These are phyloP conservation scores for Pezicula neosporulosa DNA, from an alignment of 2,329 filamentous ascomycete species.

Conservation along the genomic window DNA sequence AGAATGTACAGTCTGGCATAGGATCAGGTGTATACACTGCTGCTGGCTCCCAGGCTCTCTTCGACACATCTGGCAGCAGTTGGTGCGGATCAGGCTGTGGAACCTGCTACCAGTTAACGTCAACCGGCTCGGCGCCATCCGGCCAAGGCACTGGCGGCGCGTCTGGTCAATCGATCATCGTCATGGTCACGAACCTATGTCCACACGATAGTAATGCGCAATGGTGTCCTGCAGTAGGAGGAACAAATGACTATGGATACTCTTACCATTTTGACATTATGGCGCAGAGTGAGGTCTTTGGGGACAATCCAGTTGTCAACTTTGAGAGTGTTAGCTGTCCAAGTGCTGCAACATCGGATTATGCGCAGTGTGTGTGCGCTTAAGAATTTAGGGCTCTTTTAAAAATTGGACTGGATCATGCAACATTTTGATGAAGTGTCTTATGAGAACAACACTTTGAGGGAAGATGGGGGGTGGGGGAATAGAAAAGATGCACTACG, in stretches of 20 bases:
- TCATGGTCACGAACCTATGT: conserved; percentile 33
- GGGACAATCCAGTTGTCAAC: conserved; percentile 30
- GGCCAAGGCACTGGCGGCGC: conserved; percentile 19
- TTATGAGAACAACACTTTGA: no score
- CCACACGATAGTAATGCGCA: conserved; percentile 30
- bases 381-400: not conserved
- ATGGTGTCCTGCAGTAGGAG: conserved; percentile 31
- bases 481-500: no score
- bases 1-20: conserved; percentile 5
- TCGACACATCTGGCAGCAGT: conserved; percentile 7
- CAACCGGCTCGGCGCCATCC: conserved; percentile 21
- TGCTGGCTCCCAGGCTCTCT: conserved; percentile 22
- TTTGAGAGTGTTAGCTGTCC: conserved; percentile 30
- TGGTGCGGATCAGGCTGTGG: conserved; percentile 29
- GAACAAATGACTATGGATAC: conserved; percentile 30
- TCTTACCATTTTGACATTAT: conserved; percentile 35
- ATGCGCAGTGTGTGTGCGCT: not conserved
- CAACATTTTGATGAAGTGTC: not conserved
- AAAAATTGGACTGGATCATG: not conserved
- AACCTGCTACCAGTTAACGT: conserved; percentile 26
- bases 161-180: conserved; percentile 22
- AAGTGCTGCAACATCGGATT: not conserved
- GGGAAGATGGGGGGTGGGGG: no score
- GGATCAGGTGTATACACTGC: conserved; percentile 20
- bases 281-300: conserved; percentile 27